These are phyloP conservation scores for Macrolepiota albuminosa DNA, from an alignment of 768 basidiomycete species.

Conservation along the genomic window DNA sequence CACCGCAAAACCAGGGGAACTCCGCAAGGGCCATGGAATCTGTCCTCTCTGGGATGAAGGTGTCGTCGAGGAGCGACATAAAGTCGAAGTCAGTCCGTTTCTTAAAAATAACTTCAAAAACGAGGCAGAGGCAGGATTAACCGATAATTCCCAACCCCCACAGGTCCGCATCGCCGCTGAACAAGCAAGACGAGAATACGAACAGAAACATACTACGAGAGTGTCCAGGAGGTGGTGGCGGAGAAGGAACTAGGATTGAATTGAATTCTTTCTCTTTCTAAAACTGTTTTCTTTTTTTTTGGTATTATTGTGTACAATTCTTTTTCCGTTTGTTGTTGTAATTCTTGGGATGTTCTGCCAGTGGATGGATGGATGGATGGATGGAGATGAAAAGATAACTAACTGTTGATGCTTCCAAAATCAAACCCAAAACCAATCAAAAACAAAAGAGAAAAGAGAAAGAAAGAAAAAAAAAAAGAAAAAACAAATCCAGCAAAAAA, in stretches of 20 bases:
- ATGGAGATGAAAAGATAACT: not conserved
- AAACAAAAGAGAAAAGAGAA: not conserved
- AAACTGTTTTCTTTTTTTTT: not conserved
- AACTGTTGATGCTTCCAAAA: not conserved
- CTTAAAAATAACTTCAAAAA: not conserved
- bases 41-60: conserved; percentile 62
- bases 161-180: conserved; percentile 65
- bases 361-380: not conserved
- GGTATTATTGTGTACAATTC: not conserved
- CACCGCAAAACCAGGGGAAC: not conserved
- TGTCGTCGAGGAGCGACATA: conserved; percentile 60
- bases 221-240: not conserved
- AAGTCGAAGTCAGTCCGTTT: conserved; percentile 47
- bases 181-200: conserved; percentile 53
- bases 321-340: not conserved
- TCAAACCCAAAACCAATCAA: not conserved
- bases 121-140: too few species aligned
- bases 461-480: too few species aligned
- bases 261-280: too few species aligned
- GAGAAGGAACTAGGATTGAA: not conserved
- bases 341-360: not conserved
- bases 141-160: not conserved
- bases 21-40: conserved; percentile 23
- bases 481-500: not conserved
- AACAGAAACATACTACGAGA: conserved; percentile 22